Conservation (phyloP, 495 filamentous ascomycete genomes). For the Hypoxylon intermedium region DNA sequence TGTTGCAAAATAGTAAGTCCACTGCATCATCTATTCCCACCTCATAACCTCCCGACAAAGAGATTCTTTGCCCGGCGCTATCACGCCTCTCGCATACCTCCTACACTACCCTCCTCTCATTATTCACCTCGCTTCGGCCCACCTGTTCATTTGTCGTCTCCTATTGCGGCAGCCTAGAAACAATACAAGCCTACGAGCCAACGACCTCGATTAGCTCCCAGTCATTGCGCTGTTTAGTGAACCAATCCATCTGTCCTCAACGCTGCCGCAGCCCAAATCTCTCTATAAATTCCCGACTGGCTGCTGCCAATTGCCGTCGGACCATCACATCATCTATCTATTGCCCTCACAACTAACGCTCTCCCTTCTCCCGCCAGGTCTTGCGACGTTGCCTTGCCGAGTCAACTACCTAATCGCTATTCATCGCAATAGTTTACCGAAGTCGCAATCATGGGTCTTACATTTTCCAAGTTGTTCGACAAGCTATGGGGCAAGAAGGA, state of each 20-base stretch:
- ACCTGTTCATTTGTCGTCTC: constrained; percentile 38
- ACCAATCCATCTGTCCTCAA: constrained; percentile 44
- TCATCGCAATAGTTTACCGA: constrained; percentile 25
- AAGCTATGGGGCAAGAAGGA: constrained; percentile 98
- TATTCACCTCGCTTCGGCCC: constrained; percentile 12
- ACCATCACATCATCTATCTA: constrained; percentile 27
- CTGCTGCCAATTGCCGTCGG: constrained; percentile 30
- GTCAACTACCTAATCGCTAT: constrained; percentile 37
- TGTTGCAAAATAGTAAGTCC: constrained; percentile 45
- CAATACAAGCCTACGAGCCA: constrained; percentile 13
- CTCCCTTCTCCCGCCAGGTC: constrained; percentile 22
- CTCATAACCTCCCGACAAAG: constrained; percentile 27
- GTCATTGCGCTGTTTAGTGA: constrained; percentile 31
- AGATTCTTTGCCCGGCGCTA: constrained; percentile 28
- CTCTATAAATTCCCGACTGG: constrained; percentile 38
- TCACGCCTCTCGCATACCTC: constrained; percentile 12
- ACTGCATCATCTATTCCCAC: constrained; percentile 3
- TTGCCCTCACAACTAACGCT: constrained; percentile 31
- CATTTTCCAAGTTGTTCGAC: constrained; percentile 91
- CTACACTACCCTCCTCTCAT: constrained; percentile 12
- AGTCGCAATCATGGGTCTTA: constrained; percentile 86
- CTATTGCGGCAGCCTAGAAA: constrained; percentile 43
- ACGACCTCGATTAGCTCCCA: constrained; percentile 11
- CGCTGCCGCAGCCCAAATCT: not conserved
- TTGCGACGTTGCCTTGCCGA: constrained; percentile 23